Conservation (phyloP, 169 alveolate species). For the Eimeria praecox region DNA sequence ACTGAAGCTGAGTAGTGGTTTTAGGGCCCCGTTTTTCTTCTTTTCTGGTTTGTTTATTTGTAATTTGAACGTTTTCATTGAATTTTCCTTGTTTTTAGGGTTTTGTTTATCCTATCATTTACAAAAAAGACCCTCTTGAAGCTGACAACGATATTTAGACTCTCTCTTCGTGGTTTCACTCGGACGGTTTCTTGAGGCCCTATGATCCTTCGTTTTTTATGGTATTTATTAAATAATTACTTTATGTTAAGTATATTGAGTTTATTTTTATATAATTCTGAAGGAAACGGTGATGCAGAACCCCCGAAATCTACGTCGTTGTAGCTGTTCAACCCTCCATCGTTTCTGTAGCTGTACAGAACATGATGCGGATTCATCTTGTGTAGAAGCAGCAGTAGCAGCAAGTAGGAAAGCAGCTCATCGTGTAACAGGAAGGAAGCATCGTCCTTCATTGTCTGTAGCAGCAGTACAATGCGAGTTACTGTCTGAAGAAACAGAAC, state of each 20-base stretch:
- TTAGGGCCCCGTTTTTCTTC: not conserved
- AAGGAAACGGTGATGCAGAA: not conserved
- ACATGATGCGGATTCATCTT: conserved; percentile 4
- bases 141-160: too few relatives aligned
- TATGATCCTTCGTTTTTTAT: too few relatives aligned
- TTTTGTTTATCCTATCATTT: too few relatives aligned
- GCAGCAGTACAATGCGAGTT: conserved; percentile 51
- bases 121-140: not conserved
- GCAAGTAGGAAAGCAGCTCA: conserved; percentile 36
- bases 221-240: too few relatives aligned
- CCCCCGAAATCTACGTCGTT: not conserved
- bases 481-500: not conserved
- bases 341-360: conserved; percentile 10
- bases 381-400: conserved; percentile 42
- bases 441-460: not conserved
- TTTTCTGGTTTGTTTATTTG: not conserved
- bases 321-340: not conserved
- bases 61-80: too few relatives aligned
- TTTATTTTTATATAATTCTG: not conserved
- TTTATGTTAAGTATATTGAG: not conserved
- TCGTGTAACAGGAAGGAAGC: not conserved
- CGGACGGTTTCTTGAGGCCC: too few relatives aligned
- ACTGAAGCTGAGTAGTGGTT: not conserved
- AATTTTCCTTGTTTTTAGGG: not conserved
- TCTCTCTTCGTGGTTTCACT: too few relatives aligned